These are phyloP conservation scores for Candida railenensis DNA, from an alignment of 805 yeast genomes.

Conservation along the genomic window DNA sequence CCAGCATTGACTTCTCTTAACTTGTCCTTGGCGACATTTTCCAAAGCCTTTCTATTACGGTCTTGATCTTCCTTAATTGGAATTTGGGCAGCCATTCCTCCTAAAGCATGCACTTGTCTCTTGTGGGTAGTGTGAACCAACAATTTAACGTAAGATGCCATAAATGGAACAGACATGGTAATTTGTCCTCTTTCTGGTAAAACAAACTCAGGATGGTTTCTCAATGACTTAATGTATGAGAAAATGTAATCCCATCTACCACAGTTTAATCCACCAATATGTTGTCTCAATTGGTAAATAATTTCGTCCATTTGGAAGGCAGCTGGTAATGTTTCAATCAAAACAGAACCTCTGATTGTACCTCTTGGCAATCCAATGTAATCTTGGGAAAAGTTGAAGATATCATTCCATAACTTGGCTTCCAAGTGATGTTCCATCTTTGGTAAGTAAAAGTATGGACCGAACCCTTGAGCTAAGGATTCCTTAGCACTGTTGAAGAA, in stretches of 20 bases:
- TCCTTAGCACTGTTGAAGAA: slow-evolving; percentile 34
- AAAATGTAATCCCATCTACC: slow-evolving; percentile 25
- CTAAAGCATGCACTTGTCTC: slow-evolving; percentile 23
- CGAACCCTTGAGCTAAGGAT: slow-evolving; percentile 14
- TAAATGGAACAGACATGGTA: slow-evolving; percentile 20
- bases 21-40: slow-evolving; percentile 17
- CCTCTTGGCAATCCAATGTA: slow-evolving; percentile 15
- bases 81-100: slow-evolving; percentile 26
- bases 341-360: slow-evolving; percentile 20
- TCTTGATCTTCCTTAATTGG: slow-evolving; percentile 19
- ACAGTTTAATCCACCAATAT: slow-evolving; percentile 20
- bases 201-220: slow-evolving; percentile 16
- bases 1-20: slow-evolving; percentile 75
- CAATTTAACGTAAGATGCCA: slow-evolving; percentile 18
- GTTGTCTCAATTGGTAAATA: slow-evolving; percentile 19
- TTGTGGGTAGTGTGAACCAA: slow-evolving; percentile 19
- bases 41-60: slow-evolving; percentile 17
- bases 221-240: slow-evolving; percentile 18
- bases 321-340: slow-evolving; percentile 21
- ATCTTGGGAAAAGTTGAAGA: slow-evolving; percentile 21
- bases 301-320: slow-evolving; percentile 25
- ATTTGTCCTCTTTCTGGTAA: slow-evolving; percentile 20
- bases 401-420: slow-evolving; percentile 21
- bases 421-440: slow-evolving; percentile 23
- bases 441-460: slow-evolving; percentile 22